Percentiles rank a stretch among this genome's conserved stretches.
phyloP scores from a whole-genome alignment of 1,139 yeast species.

The Taphrina sp. region DNA sequence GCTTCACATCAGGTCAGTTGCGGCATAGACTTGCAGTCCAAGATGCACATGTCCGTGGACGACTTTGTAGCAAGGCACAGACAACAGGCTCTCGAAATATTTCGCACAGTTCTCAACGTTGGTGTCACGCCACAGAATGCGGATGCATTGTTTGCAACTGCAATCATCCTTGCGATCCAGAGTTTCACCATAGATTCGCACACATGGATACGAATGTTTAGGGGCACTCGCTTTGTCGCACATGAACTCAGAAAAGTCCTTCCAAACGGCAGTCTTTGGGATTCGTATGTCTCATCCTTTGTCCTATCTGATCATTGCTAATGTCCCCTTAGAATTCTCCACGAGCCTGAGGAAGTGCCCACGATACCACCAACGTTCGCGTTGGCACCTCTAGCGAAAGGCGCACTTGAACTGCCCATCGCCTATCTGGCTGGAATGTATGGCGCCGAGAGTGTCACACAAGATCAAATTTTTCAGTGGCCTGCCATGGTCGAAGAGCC shows the following conservation, averaged over 20 bases:
- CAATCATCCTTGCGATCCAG: slow-evolving; percentile 22
- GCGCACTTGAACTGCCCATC: slow-evolving; percentile 17
- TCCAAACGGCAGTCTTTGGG: slow-evolving; percentile 9
- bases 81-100: slow-evolving; percentile 19
- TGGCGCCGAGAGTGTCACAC: slow-evolving; percentile 6
- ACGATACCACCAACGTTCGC: slow-evolving; percentile 12
- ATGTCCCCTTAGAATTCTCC: too few species aligned
- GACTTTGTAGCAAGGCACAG: slow-evolving; percentile 23
- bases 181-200: slow-evolving; percentile 25
- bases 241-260: slow-evolving; percentile 13
- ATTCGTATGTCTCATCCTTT: background rate
- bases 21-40: slow-evolving; percentile 18
- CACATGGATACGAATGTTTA: slow-evolving; percentile 27
- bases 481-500: slow-evolving; percentile 23
- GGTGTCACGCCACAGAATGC: slow-evolving; percentile 22
- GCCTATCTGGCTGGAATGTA: slow-evolving; percentile 23
- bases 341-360: too few species aligned
- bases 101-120: slow-evolving; percentile 10
- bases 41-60: slow-evolving; percentile 25
- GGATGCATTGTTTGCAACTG: slow-evolving; percentile 27
- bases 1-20: slow-evolving; percentile 23
- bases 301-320: too few species aligned
- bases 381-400: slow-evolving; percentile 24
- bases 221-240: slow-evolving; percentile 26
- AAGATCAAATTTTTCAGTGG: slow-evolving; percentile 19